Conservation (phyloP, 2,329 filamentous ascomycete genomes). For the Scedosporium aurantiacum region DNA sequence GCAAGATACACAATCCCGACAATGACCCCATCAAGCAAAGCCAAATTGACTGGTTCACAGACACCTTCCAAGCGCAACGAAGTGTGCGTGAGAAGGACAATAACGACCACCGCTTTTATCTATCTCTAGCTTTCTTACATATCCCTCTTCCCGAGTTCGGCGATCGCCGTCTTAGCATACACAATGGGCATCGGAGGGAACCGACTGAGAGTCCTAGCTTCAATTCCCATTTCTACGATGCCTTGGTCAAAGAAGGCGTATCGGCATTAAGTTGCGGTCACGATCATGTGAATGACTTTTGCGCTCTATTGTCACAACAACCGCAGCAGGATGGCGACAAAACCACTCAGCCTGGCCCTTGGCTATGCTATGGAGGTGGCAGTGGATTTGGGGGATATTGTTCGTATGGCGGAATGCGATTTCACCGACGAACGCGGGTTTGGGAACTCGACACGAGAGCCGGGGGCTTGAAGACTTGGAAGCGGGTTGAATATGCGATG, state of each 20-base stretch:
- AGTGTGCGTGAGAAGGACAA: constrained; percentile 53
- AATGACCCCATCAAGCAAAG: constrained; percentile 96
- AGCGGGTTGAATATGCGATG: constrained; percentile 57
- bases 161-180: constrained; percentile 35
- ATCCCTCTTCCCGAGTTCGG: constrained; percentile 89
- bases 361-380: constrained; percentile 97
- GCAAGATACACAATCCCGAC: constrained; percentile 74
- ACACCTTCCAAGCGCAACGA: constrained; percentile 16
- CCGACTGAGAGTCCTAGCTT: constrained; percentile 75
- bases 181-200: constrained; percentile 62
- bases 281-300: constrained; percentile 97
- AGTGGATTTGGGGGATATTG: constrained; percentile 91
- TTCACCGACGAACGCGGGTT: constrained; percentile 76
- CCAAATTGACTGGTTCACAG: constrained; percentile 86
- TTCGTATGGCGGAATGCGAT: constrained; percentile 57
- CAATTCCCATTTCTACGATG: constrained; percentile 86
- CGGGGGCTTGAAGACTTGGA: constrained; percentile 83
- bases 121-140: constrained; percentile 77
- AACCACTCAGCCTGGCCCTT: constrained; percentile 54
- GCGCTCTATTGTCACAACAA: constrained; percentile 42
- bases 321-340: constrained; percentile 19
- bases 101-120: constrained; percentile 36
- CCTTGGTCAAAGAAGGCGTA: constrained; percentile 73
- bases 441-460: constrained; percentile 92
- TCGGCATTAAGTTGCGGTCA: constrained; percentile 86